Base-by-base conservation (phyloP, 768 basidiomycete species). In the Mycena polygramma region DNA sequence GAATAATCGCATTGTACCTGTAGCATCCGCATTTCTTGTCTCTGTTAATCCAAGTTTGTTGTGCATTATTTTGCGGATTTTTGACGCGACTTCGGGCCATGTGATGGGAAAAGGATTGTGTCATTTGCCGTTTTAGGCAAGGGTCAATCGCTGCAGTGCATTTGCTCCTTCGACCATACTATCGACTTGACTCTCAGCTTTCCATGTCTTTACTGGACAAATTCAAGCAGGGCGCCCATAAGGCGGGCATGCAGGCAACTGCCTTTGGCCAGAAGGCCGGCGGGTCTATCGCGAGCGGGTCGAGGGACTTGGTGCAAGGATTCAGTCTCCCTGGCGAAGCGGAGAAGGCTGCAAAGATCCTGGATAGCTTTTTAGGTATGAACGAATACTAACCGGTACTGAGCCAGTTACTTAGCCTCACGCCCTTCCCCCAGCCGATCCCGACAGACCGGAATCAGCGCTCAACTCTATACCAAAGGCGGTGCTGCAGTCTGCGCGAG, bases 391-490 rank as follows among this genome's bases (percentile, higher is more conserved):
- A 55, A 45, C 53, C 20, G 36, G 46, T 26, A 22, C 37, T 59
- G 57, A 49, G 57, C 70, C 59, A 71, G 36, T 66, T 60, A 41
- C 41, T 41, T 4, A 39, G 51, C 62, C 76, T 39, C 35, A 49
- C 36, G 74, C 39, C 39, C 41, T 48, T 68, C 58, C 35, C 22
- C 46, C 68, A 97, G 96, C 97, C 69, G 91, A 97, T 81, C 97
- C 97, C 19, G 86, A 89, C 41, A 85, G 91, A 73, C 96, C 97
- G 17, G 88, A 93, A 76, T 95, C 95, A 45, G 97, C 97, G 1
- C 90, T 99, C 66, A 98, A 99, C 79, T 81, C 96, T 4, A 92
- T 99, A 75, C 97, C 97, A 2, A 97, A 98, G 79, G 93, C 91
- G 13, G 95, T 99, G 58, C 82, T 99, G 20, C 93, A 94, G 74